A percentile compares a stretch with the other conserved stretches of the same genome.
phyloP scores from a whole-genome alignment of 73 alveolate species.

The Paramecium primaurelia region DNA sequence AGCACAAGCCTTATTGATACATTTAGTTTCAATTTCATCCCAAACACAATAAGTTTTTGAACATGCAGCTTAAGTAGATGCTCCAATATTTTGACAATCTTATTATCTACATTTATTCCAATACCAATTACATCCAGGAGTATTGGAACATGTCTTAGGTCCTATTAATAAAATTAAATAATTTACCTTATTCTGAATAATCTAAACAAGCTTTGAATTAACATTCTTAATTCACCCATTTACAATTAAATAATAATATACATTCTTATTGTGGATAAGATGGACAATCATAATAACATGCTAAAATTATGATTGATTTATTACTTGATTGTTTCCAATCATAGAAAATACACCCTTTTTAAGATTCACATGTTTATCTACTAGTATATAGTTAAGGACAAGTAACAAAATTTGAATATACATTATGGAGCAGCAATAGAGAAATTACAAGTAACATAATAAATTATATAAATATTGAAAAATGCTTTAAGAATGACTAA shows the following conservation, averaged over 20 bases:
- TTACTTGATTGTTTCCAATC: background rate
- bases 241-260: background rate
- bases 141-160: background rate
- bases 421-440: background rate
- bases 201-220: background rate
- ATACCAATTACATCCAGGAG: background rate
- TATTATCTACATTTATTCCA: background rate
- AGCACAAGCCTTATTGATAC: background rate
- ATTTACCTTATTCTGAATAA: background rate
- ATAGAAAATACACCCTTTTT: background rate
- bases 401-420: background rate
- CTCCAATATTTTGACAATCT: background rate
- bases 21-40: background rate
- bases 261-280: background rate
- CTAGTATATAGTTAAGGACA: background rate
- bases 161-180: background rate
- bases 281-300: constrained; percentile 11
- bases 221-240: background rate
- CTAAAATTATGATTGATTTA: background rate
- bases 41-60: background rate
- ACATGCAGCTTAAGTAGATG: background rate
- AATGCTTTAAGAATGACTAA: background rate
- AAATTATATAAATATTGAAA: background rate
- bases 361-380: background rate
- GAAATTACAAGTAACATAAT: background rate